Base-by-base conservation (phyloP, 768 basidiomycete genomes). In the Rhodotorula graminis region DNA sequence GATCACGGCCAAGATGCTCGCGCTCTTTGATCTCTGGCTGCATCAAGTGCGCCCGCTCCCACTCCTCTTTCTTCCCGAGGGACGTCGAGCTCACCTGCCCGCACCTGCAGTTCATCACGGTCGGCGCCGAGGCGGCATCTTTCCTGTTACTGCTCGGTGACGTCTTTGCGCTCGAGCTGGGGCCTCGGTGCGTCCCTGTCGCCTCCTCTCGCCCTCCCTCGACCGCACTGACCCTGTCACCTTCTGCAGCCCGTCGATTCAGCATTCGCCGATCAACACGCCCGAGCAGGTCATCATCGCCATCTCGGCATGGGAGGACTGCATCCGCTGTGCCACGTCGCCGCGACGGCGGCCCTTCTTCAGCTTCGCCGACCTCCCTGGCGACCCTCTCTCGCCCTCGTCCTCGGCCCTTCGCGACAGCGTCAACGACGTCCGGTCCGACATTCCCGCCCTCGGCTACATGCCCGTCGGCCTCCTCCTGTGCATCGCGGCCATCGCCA, bases 401-500 rank as follows among this genome's bases (percentile, higher is more conserved):
- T 57, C 72, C 2, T 8, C 50, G 6, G 47, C 49, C 49, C 53
- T 61, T 16, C 40, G 31, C 33, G 23, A 49, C 33, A 46, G 31
- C 56, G 55, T 59, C 47, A 29, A 58, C 8, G 27, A 66, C 8
- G 21, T 29, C 49, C 7, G 47, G 16, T 40, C 42, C 50, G 61
- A 62, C 47, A 21, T 74, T 21, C 46, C 47, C 25, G 42, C 55
- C 9, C 70, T 65, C 42, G 67, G 65, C 11, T 70, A 67, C 27
- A 64, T 71, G 0, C 74, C 70, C 1, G 70, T 69, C 60, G 70
- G 64, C 1, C 57, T 71, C 21, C 49, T 75, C 25, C 67, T 75
- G 49, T 75, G 74, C 55, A 42, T 75, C 44, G 69, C 74, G 0
- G 70, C 70, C 14, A 56, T 50, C 0, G 53, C 66, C 7, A 75